Conservation (phyloP, 495 filamentous ascomycete genomes). For the Pseudevernia furfuracea region DNA sequence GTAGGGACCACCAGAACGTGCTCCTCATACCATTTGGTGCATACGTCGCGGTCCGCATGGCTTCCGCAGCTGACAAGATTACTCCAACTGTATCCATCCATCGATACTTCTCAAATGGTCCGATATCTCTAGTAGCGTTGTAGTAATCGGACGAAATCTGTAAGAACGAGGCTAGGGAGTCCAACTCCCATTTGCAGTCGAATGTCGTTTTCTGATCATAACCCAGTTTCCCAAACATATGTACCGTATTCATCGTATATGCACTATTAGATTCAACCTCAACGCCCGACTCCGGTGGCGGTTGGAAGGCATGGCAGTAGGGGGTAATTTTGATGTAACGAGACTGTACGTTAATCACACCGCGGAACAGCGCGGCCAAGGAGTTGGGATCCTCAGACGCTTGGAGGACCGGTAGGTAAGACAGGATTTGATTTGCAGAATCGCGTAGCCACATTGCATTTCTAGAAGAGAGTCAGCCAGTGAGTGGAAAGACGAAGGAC, state of each 20-base stretch:
- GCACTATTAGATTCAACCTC: slow-evolving; percentile 41
- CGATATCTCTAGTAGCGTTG: slow-evolving; percentile 43
- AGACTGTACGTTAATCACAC: slow-evolving; percentile 59
- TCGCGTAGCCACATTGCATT: slow-evolving; percentile 68
- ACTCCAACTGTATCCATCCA: slow-evolving; percentile 52
- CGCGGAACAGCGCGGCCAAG: slow-evolving; percentile 52
- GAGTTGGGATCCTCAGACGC: slow-evolving; percentile 42
- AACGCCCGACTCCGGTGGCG: slow-evolving; percentile 48
- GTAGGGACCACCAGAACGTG: background rate
- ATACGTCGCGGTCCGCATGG: slow-evolving; percentile 54
- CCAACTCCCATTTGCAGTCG: slow-evolving; percentile 65
- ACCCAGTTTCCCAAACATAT: slow-evolving; percentile 31
- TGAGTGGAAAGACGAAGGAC: background rate
- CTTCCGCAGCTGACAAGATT: slow-evolving; percentile 49
- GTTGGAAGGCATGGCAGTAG: slow-evolving; percentile 60
- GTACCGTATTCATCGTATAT: slow-evolving; percentile 38
- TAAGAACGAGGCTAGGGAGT: slow-evolving; percentile 58
- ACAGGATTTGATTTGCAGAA: slow-evolving; percentile 58
- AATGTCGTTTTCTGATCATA: slow-evolving; percentile 48
- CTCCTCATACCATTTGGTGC: slow-evolving; percentile 29
- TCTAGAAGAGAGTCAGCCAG: slow-evolving; percentile 13
- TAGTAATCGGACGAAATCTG: slow-evolving; percentile 55
- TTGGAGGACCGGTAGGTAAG: slow-evolving; percentile 52
- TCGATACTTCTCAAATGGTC: slow-evolving; percentile 52
- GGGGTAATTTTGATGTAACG: slow-evolving; percentile 52